Percentiles rank a stretch among this genome's conserved stretches.
Evolutionary conservation across 2,329 filamentous ascomycete genomes (phyloP).

Genomic region (Penicillium brevicompactum): DNA sequence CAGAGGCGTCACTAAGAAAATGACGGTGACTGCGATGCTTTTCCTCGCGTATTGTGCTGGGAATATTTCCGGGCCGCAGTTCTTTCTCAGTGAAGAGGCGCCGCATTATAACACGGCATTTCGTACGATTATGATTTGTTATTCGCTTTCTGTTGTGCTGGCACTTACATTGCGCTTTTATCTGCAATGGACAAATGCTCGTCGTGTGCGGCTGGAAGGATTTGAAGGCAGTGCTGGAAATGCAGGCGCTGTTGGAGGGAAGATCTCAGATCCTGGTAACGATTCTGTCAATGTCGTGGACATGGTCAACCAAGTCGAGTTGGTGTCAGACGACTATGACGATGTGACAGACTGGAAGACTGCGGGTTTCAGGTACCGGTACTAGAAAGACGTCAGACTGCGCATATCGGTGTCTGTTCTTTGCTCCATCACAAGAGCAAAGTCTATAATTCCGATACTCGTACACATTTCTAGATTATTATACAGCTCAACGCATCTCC

Average conservation of each 20-base stretch:
- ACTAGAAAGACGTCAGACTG: not conserved
- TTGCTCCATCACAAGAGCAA: too few relatives aligned
- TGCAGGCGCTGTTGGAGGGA: slow-evolving; percentile 46
- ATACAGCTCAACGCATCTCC: not conserved
- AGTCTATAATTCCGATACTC: slow-evolving; percentile 4
- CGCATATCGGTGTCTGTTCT: too few relatives aligned
- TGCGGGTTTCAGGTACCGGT: slow-evolving; percentile 60
- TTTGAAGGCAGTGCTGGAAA: slow-evolving; percentile 22
- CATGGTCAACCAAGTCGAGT: slow-evolving; percentile 31
- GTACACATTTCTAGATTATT: slow-evolving; percentile 2
- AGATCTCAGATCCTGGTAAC: slow-evolving; percentile 45
- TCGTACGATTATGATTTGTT: slow-evolving; percentile 59
- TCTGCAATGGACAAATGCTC: slow-evolving; percentile 50
- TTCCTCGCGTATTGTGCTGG: slow-evolving; percentile 60
- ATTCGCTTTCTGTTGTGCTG: slow-evolving; percentile 52
- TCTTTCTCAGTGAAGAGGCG: slow-evolving; percentile 54
- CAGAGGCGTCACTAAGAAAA: slow-evolving; percentile 62
- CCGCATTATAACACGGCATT: slow-evolving; percentile 59
- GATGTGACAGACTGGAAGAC: slow-evolving; percentile 64
- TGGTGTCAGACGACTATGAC: slow-evolving; percentile 54
- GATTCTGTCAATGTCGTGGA: slow-evolving; percentile 40
- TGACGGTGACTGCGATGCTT: slow-evolving; percentile 59
- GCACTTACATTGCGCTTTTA: slow-evolving; percentile 52
- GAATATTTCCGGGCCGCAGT: slow-evolving; percentile 60
- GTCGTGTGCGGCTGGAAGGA: slow-evolving; percentile 44